A percentile compares a stretch with the other conserved stretches of the same genome.
phyloP scores from a whole-genome alignment of 805 yeast species.

The Candida maesae region DNA sequence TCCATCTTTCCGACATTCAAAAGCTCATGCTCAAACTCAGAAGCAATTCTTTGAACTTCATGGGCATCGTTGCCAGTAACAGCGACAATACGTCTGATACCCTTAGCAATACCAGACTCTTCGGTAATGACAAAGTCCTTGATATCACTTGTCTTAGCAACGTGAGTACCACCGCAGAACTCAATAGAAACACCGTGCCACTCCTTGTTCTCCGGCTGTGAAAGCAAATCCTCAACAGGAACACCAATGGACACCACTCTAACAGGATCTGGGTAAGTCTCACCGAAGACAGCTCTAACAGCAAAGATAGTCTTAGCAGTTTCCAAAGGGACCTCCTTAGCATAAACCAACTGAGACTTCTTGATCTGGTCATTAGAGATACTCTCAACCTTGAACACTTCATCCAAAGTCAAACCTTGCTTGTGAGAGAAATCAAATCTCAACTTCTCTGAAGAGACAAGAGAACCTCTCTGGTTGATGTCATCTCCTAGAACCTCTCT shows the following conservation, averaged over 20 bases:
- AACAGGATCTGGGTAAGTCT: conserved; percentile 98
- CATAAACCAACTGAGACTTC: conserved; percentile 66
- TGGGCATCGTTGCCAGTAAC: conserved; percentile 90
- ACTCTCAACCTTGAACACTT: conserved; percentile 70
- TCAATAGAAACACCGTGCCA: conserved; percentile 84
- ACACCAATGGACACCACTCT: conserved; percentile 96
- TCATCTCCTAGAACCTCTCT: conserved; percentile 82
- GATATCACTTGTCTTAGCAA: conserved; percentile 86
- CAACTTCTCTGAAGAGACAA: conserved; percentile 91
- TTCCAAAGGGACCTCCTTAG: conserved; percentile 76
- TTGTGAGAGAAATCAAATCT: conserved; percentile 96
- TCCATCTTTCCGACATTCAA: conserved; percentile 57
- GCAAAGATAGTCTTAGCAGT: conserved; percentile 75
- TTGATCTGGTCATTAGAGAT: conserved; percentile 71
- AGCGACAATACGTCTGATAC: conserved; percentile 96
- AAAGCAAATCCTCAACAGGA: conserved; percentile 76
- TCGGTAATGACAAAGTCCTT: conserved; percentile 86
- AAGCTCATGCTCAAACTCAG: conserved; percentile 61
- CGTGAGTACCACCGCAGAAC: conserved; percentile 99
- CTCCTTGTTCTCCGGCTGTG: conserved; percentile 62
- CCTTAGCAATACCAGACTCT: conserved; percentile 98
- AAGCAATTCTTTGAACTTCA: conserved; percentile 83
- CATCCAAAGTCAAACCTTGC: conserved; percentile 69
- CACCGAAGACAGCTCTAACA: conserved; percentile 97
- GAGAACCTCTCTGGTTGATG: conserved; percentile 94